Conservation (phyloP, 2,329 filamentous ascomycete species). For the Metarhizium humberi region DNA sequence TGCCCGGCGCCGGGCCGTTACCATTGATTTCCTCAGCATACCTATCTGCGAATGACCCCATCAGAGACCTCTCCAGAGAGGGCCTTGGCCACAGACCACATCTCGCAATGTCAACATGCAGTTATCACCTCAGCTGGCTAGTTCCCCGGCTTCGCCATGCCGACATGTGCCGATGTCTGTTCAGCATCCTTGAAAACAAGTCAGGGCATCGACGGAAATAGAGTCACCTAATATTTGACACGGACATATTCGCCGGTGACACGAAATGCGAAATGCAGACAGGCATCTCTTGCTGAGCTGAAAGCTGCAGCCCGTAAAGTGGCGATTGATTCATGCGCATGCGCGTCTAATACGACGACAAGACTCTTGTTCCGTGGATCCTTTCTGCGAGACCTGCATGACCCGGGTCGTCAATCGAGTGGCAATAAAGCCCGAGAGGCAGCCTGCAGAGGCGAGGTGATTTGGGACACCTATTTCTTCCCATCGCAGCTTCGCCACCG, state of each 20-base stretch:
- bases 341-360: constrained; percentile 5
- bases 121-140: no score
- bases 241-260: not conserved
- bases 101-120: no score
- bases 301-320: constrained; percentile 7
- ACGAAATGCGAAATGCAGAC: not conserved
- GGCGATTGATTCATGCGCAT: constrained; percentile 1
- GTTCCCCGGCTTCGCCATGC: no score
- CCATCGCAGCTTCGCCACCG: constrained; percentile 29
- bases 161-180: not conserved
- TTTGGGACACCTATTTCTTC: not conserved
- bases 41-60: no score
- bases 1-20: no score
- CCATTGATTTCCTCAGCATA: no score
- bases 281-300: constrained; percentile 6
- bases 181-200: not conserved
- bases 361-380: not conserved
- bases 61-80: no score
- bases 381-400: constrained; percentile 10
- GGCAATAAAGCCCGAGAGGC: constrained; percentile 11
- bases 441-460: constrained; percentile 6
- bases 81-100: no score
- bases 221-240: not conserved
- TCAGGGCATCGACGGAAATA: not conserved
- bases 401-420: constrained; percentile 6